A percentile compares a stretch with the other conserved stretches of the same genome.
Conservation (phyloP, 805 yeast species). For the Pachysolen tannophilus region DNA sequence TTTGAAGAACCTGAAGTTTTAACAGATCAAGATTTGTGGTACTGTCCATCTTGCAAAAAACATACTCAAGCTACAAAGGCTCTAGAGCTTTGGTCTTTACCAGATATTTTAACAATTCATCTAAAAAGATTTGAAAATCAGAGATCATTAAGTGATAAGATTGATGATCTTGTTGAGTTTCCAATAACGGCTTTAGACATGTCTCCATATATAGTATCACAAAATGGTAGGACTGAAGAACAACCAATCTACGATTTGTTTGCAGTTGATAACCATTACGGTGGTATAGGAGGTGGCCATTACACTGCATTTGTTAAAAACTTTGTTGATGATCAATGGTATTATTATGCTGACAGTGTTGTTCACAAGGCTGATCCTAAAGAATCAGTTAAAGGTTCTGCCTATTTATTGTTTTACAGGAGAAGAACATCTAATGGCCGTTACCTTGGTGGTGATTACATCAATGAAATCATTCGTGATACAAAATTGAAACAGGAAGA, state of each 20-base stretch:
- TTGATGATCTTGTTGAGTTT: conserved; percentile 76
- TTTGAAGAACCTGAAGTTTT: conserved; percentile 80
- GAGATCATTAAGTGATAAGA: conserved; percentile 80
- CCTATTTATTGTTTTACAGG: conserved; percentile 80
- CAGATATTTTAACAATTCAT: conserved; percentile 85
- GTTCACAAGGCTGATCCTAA: conserved; percentile 57
- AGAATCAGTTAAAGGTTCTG: conserved; percentile 64
- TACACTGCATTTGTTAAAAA: conserved; percentile 87
- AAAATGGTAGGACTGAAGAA: conserved; percentile 23
- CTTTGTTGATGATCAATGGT: conserved; percentile 73
- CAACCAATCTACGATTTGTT: conserved; percentile 66
- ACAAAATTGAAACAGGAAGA: conserved; percentile 17
- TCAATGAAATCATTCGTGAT: conserved; percentile 27
- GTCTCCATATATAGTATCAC: conserved; percentile 41
- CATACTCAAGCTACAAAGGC: conserved; percentile 88
- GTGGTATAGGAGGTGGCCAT: conserved; percentile 97
- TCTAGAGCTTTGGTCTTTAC: conserved; percentile 88
- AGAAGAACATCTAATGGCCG: conserved; percentile 28
- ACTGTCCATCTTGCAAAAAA: conserved; percentile 82
- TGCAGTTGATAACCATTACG: conserved; percentile 94
- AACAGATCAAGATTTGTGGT: conserved; percentile 89
- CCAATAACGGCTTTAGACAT: conserved; percentile 81
- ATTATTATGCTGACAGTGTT: conserved; percentile 80
- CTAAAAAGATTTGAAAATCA: conserved; percentile 84
- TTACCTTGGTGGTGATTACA: conserved; percentile 32